Conservation (phyloP, 371 early-diverging fungal species). For the Synchytrium microbalum region DNA sequence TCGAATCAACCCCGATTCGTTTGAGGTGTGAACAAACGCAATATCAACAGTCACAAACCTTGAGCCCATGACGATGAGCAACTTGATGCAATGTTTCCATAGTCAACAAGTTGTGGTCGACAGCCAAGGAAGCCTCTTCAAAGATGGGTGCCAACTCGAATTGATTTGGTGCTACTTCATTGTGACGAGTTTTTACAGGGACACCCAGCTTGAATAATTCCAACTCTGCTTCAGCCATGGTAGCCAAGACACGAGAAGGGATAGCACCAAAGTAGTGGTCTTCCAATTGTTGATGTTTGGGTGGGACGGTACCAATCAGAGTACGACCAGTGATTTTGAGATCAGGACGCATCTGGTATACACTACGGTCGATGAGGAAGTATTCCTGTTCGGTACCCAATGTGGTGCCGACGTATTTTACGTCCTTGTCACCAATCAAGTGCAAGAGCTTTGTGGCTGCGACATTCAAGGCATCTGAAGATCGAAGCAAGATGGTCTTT, state of each 20-base stretch:
- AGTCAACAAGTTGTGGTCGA: constrained; percentile 97
- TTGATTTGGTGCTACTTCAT: constrained; percentile 98
- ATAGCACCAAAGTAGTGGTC: constrained; percentile 98
- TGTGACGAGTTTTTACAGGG: constrained; percentile 97
- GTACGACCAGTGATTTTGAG: constrained; percentile 94
- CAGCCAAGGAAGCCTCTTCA: constrained; percentile 90
- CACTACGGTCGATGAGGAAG: constrained; percentile 89
- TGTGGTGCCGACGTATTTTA: constrained; percentile 77
- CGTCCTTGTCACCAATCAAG: constrained; percentile 48
- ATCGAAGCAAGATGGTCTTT: constrained; percentile 92
- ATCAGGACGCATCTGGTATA: constrained; percentile 90
- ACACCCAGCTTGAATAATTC: constrained; percentile 91
- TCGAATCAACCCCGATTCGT: too few species aligned
- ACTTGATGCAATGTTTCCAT: constrained; percentile 96
- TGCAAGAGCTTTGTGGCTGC: constrained; percentile 70
- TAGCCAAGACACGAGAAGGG: constrained; percentile 84
- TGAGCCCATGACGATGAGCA: constrained; percentile 92
- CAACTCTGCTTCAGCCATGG: constrained; percentile 86
- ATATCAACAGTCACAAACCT: constrained; percentile 34
- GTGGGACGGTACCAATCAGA: constrained; percentile 84
- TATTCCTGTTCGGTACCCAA: constrained; percentile 97
- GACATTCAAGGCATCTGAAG: constrained; percentile 73
- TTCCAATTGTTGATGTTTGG: constrained; percentile 89
- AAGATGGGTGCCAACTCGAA: constrained; percentile 97
- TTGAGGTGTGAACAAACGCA: not conserved